phyloP scores from a whole-genome alignment of 2,329 filamentous ascomycete species.

The Neobulgaria alba region DNA sequence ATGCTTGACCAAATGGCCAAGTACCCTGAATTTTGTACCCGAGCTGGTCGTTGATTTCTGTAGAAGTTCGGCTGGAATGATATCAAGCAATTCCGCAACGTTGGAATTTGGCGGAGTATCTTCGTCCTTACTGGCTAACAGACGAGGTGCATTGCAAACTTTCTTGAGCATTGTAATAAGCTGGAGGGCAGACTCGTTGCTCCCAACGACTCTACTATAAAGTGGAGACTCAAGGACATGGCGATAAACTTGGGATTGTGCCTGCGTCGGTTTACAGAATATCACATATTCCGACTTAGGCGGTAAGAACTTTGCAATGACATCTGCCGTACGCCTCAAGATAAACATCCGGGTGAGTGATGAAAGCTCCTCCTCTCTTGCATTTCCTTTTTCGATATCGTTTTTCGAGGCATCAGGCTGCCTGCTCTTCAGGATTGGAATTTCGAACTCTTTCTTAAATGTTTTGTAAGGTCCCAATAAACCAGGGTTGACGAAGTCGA shows the following conservation, averaged over 20 bases:
- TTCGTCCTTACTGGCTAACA: slow-evolving; percentile 44
- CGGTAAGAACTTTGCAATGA: slow-evolving; percentile 79
- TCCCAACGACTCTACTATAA: slow-evolving; percentile 54
- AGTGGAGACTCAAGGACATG: slow-evolving; percentile 55
- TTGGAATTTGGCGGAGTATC: slow-evolving; percentile 24
- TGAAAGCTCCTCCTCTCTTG: slow-evolving; percentile 78
- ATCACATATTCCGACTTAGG: slow-evolving; percentile 95
- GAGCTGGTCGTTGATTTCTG: slow-evolving; percentile 44
- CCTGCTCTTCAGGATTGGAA: slow-evolving; percentile 65
- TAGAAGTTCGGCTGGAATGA: slow-evolving; percentile 46
- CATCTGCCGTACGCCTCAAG: slow-evolving; percentile 78
- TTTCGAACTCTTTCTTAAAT: slow-evolving; percentile 95
- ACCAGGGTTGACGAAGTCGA: slow-evolving; percentile 87
- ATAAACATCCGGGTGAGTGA: slow-evolving; percentile 86
- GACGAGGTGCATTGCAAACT: slow-evolving; percentile 61
- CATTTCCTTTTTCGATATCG: slow-evolving; percentile 62
- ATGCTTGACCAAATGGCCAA: slow-evolving; percentile 55
- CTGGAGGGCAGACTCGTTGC: slow-evolving; percentile 53
- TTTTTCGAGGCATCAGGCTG: slow-evolving; percentile 46
- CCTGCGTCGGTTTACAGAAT: slow-evolving; percentile 81
- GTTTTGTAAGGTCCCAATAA: slow-evolving; percentile 90
- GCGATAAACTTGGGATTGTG: slow-evolving; percentile 82
- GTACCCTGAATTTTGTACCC: slow-evolving; percentile 57
- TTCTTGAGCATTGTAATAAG: slow-evolving; percentile 68
- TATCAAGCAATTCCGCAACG: slow-evolving; percentile 38